Evolutionary conservation across 1,139 yeast genomes (phyloP).

Genomic region (Sugiyamaella japonica): DNA sequence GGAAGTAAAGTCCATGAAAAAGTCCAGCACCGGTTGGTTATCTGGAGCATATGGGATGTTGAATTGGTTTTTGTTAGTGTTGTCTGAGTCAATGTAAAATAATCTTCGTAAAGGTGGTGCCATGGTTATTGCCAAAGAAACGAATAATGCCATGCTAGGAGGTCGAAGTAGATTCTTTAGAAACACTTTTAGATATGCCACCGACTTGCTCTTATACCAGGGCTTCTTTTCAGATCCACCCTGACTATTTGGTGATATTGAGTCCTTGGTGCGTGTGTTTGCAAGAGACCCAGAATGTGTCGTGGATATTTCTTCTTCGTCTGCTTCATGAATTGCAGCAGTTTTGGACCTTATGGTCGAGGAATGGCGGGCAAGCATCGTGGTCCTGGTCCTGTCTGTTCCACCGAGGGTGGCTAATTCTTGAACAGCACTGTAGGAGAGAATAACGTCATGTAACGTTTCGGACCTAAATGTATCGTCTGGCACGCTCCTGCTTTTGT

Average conservation of each 20-base stretch:
- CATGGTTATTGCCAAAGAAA: slow-evolving; percentile 68
- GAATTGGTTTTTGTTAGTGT: slow-evolving; percentile 30
- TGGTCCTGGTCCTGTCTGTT: neutral
- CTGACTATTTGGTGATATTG: slow-evolving; percentile 1
- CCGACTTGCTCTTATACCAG: neutral
- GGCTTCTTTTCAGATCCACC: neutral
- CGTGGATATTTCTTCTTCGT: neutral
- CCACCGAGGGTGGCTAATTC: slow-evolving; percentile 2
- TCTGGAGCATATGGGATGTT: slow-evolving; percentile 72
- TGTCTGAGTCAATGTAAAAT: slow-evolving; percentile 42
- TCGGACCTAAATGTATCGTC: slow-evolving; percentile 6
- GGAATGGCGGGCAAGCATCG: neutral
- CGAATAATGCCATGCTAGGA: slow-evolving; percentile 62
- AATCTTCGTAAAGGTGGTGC: slow-evolving; percentile 84
- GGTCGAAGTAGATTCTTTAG: slow-evolving; percentile 69
- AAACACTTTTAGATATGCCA: slow-evolving; percentile 39
- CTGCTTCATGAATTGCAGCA: neutral
- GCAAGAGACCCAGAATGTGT: neutral
- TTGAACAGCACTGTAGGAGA: slow-evolving; percentile 22
- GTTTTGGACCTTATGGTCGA: neutral
- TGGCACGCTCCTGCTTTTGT: slow-evolving; percentile 1
- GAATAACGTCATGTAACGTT: slow-evolving; percentile 24
- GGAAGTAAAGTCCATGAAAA: slow-evolving; percentile 72
- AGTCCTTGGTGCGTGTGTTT: neutral
- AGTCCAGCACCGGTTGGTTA: slow-evolving; percentile 75